Evolutionary conservation across 129 eudicot genomes (phyloP), one percentile per base, ranked within the genome.

Genomic region (Gnaphalium uliginosum): DNA sequence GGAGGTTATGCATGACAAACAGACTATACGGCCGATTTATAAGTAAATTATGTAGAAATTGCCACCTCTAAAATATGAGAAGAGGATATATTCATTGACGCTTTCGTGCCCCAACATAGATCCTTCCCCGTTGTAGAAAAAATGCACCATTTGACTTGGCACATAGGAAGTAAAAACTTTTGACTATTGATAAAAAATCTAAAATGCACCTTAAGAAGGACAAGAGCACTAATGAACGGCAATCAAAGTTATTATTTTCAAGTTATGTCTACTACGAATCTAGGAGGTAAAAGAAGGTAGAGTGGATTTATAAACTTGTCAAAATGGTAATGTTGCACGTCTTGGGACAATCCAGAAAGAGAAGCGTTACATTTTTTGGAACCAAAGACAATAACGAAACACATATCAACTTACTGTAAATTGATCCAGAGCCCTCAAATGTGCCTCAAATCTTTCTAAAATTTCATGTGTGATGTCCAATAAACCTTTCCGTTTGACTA

Each of bases 401-500:
- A 71, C 19, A 76, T 62, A 74, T 24, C 75, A 59, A 50, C 88
- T 19, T 83, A 93, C 98, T 83, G 88, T 90, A 78, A 88, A 90
- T 48, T 90, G 98, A 76, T 81, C 96, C 71, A 58, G 67, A 5
- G 98, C 98, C 84, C 81, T 86, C 78, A 93, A 53, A 84, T 90
- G 98, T 26, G 98, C 98, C 87, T 93, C 98, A 6, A 93, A 81
- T 87, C 96, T 85, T 85, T 93, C 98, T 71, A 93, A 88, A 75
- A 93, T 93, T 79, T 93, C 96, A 30, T 85, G 96, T 35, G 92
- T 86, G 11, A 85, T 86, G 77, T 93, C 96, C 50, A 90, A 83
- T 58, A 85, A 90, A 72, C 95, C 98, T 80, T 88, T 81, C 43
- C 95, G 82, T 72, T 82, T 78, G 68, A 82, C 81, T 81, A 93